Percentiles rank a stretch among this genome's conserved stretches.
These are phyloP conservation scores for Miscanthus lutarioriparius DNA, from an alignment of 176 grass and related monocot genomes.

Conservation along the genomic window DNA sequence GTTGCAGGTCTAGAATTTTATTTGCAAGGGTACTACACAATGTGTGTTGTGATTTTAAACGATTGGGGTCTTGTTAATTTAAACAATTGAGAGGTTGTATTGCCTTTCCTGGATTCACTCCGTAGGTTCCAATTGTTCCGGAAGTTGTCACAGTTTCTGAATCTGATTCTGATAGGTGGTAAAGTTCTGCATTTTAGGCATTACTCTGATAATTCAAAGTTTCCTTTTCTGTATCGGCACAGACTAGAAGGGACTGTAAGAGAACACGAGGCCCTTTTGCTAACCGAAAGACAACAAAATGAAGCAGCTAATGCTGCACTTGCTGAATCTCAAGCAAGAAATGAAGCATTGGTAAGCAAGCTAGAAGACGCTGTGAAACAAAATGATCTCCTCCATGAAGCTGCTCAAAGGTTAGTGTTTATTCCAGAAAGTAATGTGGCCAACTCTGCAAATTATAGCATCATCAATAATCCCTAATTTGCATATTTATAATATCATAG, in stretches of 20 bases:
- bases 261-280: constrained; percentile 64
- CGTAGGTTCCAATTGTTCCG: not conserved
- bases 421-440: constrained; percentile 24
- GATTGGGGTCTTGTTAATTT: constrained; percentile 4
- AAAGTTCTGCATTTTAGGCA: not conserved
- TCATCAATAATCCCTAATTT: constrained; percentile 31
- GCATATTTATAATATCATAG: constrained; percentile 18
- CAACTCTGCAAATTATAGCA: not conserved
- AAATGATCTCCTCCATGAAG: constrained; percentile 56
- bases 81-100: not conserved
- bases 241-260: constrained; percentile 58
- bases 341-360: constrained; percentile 46
- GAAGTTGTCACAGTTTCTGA: not conserved
- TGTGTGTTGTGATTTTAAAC: constrained; percentile 16
- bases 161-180: constrained; percentile 1
- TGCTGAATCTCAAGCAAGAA: constrained; percentile 59
- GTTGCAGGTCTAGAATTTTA: constrained; percentile 27
- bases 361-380: constrained; percentile 69
- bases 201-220: constrained; percentile 22
- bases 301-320: constrained; percentile 41
- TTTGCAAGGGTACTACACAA: not conserved
- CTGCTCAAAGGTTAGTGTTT: constrained; percentile 54
- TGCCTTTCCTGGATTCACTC: not conserved
- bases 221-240: constrained; percentile 20
- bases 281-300: constrained; percentile 56